Evolutionary conservation across 345 rosid species (phyloP), one percentile per base, ranked within the genome.

Genomic region (Aquilaria malaccensis): DNA sequence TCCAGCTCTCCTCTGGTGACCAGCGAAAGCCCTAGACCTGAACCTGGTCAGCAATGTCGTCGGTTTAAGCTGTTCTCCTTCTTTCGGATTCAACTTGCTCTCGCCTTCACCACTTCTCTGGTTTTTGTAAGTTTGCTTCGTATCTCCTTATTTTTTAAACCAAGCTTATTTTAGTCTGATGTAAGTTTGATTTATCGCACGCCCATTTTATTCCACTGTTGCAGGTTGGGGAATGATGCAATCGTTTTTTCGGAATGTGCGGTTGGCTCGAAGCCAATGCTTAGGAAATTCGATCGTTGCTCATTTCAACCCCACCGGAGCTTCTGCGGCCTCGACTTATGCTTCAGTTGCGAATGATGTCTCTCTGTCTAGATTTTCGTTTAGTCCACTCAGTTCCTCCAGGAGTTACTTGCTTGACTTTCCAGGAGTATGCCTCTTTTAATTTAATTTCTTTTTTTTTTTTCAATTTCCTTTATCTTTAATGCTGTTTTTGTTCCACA

Each of bases 231-330:
- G 7, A 4, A 37, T 37, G 43, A 80, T 80, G 85, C 81, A 70
- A 52, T 70, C 85, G 6, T 55, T 75, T 13, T 59, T 57, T 12
- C 50, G 76, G 47, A 69, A 66, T 48, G 31, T 68, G 45, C 72
- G 63, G 5, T 68, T 77, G 61, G 58, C 68, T 64, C 56, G 63
- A 47, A 69, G 79, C 30, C 76, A 54, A 50, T 33, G 50, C 13
- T 64, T 69, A n/a, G 32, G 29, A 60, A 30, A 49, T 51, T 65
- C 63, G 15, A 62, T 13, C 10, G 10, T 53, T 52, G 11, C 70
- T 47, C 51, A 63, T 60, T 63, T 52, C 64, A 64, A 55, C 31
- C 31, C 53, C 33, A 33, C 50, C 3, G 41, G 45, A 54, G 60
- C 65, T 61, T 61, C 11, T 50, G 14, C 22, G 33, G 41, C 58